Conservation (phyloP, 2,329 filamentous ascomycete species). For the Cladophialophora psammophila region DNA sequence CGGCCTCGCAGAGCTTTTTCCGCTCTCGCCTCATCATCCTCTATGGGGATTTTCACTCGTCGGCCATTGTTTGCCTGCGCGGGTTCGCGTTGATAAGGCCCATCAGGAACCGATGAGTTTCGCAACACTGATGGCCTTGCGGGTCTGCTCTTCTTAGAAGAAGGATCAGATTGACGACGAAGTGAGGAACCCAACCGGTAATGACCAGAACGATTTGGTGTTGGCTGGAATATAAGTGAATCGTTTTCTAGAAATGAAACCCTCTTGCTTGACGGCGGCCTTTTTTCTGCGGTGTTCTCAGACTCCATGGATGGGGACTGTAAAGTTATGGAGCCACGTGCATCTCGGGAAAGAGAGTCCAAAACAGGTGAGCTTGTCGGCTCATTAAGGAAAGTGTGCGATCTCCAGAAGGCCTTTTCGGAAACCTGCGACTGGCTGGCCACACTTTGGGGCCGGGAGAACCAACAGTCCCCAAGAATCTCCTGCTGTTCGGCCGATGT, state of each 20-base stretch:
- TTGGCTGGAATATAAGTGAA: too few species aligned
- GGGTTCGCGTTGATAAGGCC: not conserved
- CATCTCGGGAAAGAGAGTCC: not conserved
- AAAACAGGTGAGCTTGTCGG: not conserved
- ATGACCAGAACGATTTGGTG: not conserved
- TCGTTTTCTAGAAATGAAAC: not conserved
- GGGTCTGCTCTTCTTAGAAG: not conserved
- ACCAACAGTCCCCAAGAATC: constrained; percentile 8
- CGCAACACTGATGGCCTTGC: not conserved
- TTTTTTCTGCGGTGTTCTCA: not conserved
- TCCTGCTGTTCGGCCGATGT: constrained; percentile 7
- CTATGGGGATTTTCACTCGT: not conserved
- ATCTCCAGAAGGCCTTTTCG: not conserved
- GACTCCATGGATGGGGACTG: not conserved
- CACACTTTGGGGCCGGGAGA: constrained; percentile 5
- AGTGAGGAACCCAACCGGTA: not conserved
- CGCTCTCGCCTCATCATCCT: not conserved
- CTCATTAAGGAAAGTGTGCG: not conserved
- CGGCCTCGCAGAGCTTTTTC: not conserved
- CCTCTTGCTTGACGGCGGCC: not conserved
- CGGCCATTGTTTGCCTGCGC: not conserved
- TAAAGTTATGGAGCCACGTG: not conserved
- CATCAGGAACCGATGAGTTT: not conserved
- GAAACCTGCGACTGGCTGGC: constrained; percentile 10
- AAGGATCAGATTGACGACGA: constrained; percentile 11